A percentile compares a stretch with the other conserved stretches of the same genome.
These are phyloP conservation scores for Osmanthus fragrans DNA, from an alignment of 257 asterid species.

Conservation along the genomic window DNA sequence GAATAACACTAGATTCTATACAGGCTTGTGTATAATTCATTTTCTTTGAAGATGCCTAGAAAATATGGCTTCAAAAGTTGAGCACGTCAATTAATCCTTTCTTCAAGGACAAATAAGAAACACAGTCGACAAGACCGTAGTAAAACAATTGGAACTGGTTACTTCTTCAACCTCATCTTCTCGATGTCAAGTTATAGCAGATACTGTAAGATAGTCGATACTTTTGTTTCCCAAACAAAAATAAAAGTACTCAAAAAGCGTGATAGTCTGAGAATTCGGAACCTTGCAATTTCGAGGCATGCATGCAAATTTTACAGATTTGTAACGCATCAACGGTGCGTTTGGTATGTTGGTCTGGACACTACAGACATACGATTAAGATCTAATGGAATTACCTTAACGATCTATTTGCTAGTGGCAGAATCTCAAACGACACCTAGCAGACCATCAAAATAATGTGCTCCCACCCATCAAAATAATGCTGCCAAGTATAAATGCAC, in stretches of 20 bases:
- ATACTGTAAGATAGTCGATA: background rate
- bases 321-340: background rate
- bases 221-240: background rate
- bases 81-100: background rate
- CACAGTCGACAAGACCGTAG: background rate
- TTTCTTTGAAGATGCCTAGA: too few relatives aligned
- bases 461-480: too few relatives aligned
- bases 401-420: constrained; percentile 51
- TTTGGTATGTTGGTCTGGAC: background rate
- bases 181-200: background rate
- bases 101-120: background rate
- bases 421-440: constrained; percentile 82
- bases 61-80: too few relatives aligned
- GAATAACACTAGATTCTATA: background rate
- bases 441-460: background rate
- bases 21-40: background rate
- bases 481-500: too few relatives aligned
- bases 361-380: background rate
- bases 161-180: background rate
- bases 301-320: background rate
- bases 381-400: constrained; percentile 23
- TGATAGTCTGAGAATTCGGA: background rate
- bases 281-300: background rate
- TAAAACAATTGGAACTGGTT: background rate
- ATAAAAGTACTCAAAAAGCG: background rate